Base-by-base conservation (phyloP, 1,284 basidiomycete genomes). In the Ceratobasidium theobromae region DNA sequence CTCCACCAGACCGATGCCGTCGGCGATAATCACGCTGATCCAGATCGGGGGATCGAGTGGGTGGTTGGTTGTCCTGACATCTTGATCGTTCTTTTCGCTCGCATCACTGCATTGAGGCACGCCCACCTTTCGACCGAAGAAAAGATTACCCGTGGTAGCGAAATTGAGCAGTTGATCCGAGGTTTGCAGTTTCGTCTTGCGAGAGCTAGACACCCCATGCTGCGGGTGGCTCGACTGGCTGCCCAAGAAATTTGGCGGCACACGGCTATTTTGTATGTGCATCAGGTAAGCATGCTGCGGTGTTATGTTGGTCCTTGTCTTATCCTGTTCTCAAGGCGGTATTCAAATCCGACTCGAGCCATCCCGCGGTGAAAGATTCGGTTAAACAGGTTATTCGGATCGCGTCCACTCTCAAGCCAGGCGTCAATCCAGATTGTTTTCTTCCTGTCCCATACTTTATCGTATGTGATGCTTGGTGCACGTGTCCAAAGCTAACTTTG, bases 391-490 rank as follows among this genome's bases (percentile, higher is more conserved):
- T 62, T 1, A 62, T 52, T 33, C 14, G 27, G 12, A 6, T 52
- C 27, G 32, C 58, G 6, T 62, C 58, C 23, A 62, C 48, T 18
- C 33, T 62, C 46, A 38, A 16, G 3, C 16, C 58, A 9, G 58
- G 58, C 1, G 12, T 21, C 12, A 62, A 52, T 25, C 58, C 58
- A 4, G 58, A 62, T n/a, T 62, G 58, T 43, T 30, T 62, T 28
- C 18, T 62, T 16, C 18, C 58, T 6, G 48, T 62, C 23, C 58
- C 58, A 6, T 62, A 62, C n/a, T 62, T 62, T 21, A 62, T 62
- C 32, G 58, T 62, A 28, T 27, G 58, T 35, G 5, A 21, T 21
- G n/a, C n/a, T n/a, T n/a, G n/a, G n/a, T n/a, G n/a, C n/a, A n/a
- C n/a, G n/a, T n/a, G n/a, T n/a, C n/a, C n/a, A n/a, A n/a, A n/a